Evolutionary conservation across 148 eudicot genomes (phyloP).

Genomic region (Nepenthes mirabilis): DNA sequence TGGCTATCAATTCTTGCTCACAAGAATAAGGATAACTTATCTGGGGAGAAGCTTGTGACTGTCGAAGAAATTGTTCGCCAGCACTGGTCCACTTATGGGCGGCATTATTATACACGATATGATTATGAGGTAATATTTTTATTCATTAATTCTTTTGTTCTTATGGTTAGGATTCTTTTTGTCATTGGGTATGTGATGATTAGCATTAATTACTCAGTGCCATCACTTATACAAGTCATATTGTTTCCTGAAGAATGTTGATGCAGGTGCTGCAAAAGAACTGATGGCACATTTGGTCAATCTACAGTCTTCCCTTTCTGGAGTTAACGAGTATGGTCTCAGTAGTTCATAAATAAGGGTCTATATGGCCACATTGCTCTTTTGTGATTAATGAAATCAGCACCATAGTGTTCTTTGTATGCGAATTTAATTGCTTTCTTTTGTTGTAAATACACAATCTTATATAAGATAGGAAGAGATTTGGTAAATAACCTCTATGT

Average conservation of each 20-base stretch:
- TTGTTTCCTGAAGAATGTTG: slow-evolving; percentile 56
- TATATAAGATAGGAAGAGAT: too few species aligned
- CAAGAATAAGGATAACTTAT: slow-evolving; percentile 63
- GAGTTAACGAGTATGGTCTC: slow-evolving; percentile 69
- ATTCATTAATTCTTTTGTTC: not conserved
- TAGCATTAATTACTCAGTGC: not conserved
- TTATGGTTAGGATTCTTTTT: not conserved
- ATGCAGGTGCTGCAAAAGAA: slow-evolving; percentile 84
- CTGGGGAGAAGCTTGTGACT: slow-evolving; percentile 66
- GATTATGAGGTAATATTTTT: slow-evolving; percentile 66
- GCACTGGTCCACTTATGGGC: slow-evolving; percentile 91
- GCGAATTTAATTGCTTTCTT: too few species aligned
- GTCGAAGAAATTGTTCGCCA: slow-evolving; percentile 94
- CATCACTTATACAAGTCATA: slow-evolving; percentile 4
- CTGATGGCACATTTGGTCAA: slow-evolving; percentile 85
- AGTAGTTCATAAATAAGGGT: too few species aligned
- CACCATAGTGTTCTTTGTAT: too few species aligned
- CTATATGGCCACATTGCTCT: not conserved
- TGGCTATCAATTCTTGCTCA: slow-evolving; percentile 87
- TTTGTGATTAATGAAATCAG: too few species aligned
- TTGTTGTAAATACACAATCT: too few species aligned
- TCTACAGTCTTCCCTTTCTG: slow-evolving; percentile 58
- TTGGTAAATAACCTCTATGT: too few species aligned
- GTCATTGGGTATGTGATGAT: not conserved
- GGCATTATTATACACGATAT: slow-evolving; percentile 88